Evolutionary conservation across 768 basidiomycete species (phyloP), one percentile per base, ranked within the genome.

Genomic region (Phylloporus sp.): DNA sequence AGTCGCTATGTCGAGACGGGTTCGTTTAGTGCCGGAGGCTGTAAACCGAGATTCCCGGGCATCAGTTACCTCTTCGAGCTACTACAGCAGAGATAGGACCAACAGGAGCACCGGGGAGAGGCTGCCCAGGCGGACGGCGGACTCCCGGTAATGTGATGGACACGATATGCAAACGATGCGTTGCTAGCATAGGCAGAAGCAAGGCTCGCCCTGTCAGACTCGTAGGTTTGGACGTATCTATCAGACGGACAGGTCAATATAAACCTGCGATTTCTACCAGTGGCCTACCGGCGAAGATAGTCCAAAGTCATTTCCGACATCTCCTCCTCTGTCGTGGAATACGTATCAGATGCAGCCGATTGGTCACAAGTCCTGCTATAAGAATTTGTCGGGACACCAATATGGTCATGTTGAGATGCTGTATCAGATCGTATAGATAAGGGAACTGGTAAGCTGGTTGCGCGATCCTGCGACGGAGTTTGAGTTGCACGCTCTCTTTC

Each of bases 191-290:
- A 66, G 14, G 65, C 65, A 31, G 66, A 61, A 26, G 65, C 65
- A 40, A 66, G 65, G 42, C 55, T 60, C 35, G 59, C 56, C 28
- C 65, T 64, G 38, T 69, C 65, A 15, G 36, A 28, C 42, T 66
- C 65, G 41, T 66, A 66, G 4, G 50, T 65, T 47, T 65, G 62
- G 21, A 66, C 22, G 20, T 65, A 66, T 44, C 65, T 68, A 39
- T 33, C 34, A 38, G 10, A 40, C 32, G 8, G 26, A 35, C 43
- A 51, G 43, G 37, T 20, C 11, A 32, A 23, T 13, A 18, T 20
- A n/a, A 33, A 13, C n/a, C n/a, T 34, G 20, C 7, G 27, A 47
- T 42, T 17, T 22, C 13, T 23, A 37, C 15, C 33, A 42, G 24
- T 32, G 38, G 39, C 64, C 37, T 53, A 68, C 64, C 57, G 57